Evolutionary conservation across 2,329 filamentous ascomycete species (phyloP).

Genomic region (Apiospora marii): DNA sequence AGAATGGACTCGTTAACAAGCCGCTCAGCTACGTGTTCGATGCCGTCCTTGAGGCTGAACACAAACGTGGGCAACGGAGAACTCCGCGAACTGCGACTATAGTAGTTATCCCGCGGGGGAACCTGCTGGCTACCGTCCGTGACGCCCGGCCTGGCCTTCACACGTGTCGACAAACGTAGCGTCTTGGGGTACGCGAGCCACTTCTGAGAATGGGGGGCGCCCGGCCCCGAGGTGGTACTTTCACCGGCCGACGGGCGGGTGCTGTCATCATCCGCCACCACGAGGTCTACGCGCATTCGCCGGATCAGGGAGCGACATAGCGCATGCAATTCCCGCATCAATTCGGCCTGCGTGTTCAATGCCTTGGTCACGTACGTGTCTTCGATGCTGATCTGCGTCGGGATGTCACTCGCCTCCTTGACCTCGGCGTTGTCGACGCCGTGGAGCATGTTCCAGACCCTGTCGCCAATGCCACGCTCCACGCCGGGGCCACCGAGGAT

Average conservation of each 20-base stretch:
- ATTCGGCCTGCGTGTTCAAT: slow-evolving; percentile 68
- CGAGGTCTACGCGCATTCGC: slow-evolving; percentile 80
- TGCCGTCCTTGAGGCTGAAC: slow-evolving; percentile 67
- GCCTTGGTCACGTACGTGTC: slow-evolving; percentile 80
- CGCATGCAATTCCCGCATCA: slow-evolving; percentile 72
- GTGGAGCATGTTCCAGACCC: slow-evolving; percentile 81
- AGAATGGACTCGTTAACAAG: slow-evolving; percentile 74
- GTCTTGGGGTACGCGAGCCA: slow-evolving; percentile 88
- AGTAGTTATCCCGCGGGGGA: slow-evolving; percentile 60
- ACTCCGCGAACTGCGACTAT: slow-evolving; percentile 79
- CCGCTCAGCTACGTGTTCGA: slow-evolving; percentile 69
- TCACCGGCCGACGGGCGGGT: slow-evolving; percentile 32
- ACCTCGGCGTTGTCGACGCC: slow-evolving; percentile 82
- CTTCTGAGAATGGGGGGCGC: slow-evolving; percentile 22
- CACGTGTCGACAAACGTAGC: slow-evolving; percentile 80
- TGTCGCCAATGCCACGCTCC: slow-evolving; percentile 74
- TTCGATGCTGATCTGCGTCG: slow-evolving; percentile 92
- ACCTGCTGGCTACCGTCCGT: slow-evolving; percentile 51
- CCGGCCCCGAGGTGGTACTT: slow-evolving; percentile 39
- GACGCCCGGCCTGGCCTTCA: slow-evolving; percentile 51
- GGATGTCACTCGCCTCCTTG: slow-evolving; percentile 72
- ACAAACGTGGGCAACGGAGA: slow-evolving; percentile 75
- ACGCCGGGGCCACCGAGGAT: slow-evolving; percentile 75
- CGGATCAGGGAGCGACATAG: slow-evolving; percentile 75
- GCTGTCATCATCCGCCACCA: slow-evolving; percentile 54